These are phyloP conservation scores for Salvia hispanica DNA, from an alignment of 257 asterid species.

Conservation along the genomic window DNA sequence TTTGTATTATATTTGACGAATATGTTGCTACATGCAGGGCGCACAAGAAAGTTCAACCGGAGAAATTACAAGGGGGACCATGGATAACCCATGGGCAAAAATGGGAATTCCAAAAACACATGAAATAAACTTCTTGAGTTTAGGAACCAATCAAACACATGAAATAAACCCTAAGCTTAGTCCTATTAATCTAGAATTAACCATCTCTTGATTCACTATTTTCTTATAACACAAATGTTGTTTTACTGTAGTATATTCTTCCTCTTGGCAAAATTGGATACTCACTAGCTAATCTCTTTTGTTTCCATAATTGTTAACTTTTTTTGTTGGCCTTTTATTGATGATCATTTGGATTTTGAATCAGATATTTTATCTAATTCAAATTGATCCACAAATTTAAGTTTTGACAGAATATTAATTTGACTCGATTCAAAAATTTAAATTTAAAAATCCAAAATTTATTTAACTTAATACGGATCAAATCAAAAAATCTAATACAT, in stretches of 20 bases:
- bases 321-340: too few species aligned
- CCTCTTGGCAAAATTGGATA: not conserved
- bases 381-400: too few species aligned
- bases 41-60: conserved; percentile 26
- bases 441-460: too few species aligned
- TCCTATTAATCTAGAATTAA: conserved; percentile 33
- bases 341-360: too few species aligned
- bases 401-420: too few species aligned
- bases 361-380: too few species aligned
- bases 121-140: conserved; percentile 29
- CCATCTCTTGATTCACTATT: conserved; percentile 29
- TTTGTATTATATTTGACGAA: not conserved
- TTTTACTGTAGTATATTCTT: not conserved
- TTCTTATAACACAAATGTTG: not conserved
- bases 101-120: conserved; percentile 14
- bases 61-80: conserved; percentile 27
- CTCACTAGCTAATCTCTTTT: not conserved
- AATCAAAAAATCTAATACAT: too few species aligned
- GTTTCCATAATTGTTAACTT: too few species aligned
- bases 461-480: too few species aligned
- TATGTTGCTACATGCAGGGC: conserved; percentile 24
- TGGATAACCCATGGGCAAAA: conserved; percentile 20
- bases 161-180: too few species aligned
- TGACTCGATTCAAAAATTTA: too few species aligned
- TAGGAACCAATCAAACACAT: conserved; percentile 12